Base-by-base conservation (phyloP, 805 yeast genomes). In the Saitoella complicata region DNA sequence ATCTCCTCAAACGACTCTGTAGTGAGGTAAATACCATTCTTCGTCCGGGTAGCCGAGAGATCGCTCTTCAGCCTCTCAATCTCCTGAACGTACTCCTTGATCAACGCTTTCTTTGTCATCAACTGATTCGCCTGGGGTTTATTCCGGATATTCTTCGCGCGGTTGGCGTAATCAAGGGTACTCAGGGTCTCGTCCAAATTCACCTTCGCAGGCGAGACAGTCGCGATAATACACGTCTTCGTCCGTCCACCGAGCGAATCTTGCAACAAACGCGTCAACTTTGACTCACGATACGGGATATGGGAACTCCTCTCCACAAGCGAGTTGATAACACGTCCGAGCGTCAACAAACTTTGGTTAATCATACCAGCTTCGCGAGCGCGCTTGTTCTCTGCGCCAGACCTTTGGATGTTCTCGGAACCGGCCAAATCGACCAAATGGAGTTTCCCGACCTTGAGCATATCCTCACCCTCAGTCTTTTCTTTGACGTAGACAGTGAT, bases 371-470 rank as follows among this genome's bases (percentile, higher is more conserved):
- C 95, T 57, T 88, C 98, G 52, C 85, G 77, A 0, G 95, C 95
- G 39, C 95, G 69, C 57, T 76, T 80, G 52, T 81, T 77, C 29
- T 75, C 69, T 0, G 96, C 95, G 2, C 98, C 98, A 0, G 95
- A 82, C 54, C 85, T 68, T 50, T 68, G 73, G 44, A 88, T 79
- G 58, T 87, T 87, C 59, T 88, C 98, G 5, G 94, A 82, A 0
- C 98, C 97, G 0, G 97, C 98, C 51, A 88, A 68, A 64, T 88
- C 97, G 5, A 88, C 97, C 21, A 86, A 64, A 56, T 86, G 84
- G 58, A 84, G 70, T 55, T 83, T 84, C 5, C 85, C 78, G 37
- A 67, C 62, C 50, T 76, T 64, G 48, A 70, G 69, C 29, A 65
- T 52, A 45, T 73, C 77, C 53, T 72, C 73, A 4, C 70, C 70